Conservation (phyloP, 1,139 yeast genomes). For the Geotrichum cucujoidarum region DNA sequence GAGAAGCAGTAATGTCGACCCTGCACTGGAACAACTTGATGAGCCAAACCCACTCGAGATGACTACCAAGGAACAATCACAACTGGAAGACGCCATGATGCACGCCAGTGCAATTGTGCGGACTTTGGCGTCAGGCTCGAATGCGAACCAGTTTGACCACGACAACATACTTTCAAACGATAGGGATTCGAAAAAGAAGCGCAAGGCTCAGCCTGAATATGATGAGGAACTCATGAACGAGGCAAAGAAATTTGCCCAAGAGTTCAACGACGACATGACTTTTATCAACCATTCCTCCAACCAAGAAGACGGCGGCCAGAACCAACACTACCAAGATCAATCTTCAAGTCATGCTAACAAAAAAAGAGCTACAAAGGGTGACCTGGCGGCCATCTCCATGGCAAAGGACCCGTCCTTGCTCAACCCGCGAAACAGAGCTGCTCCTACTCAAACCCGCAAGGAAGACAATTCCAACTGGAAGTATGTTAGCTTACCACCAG, state of each 20-base stretch:
- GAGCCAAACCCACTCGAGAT: constrained; percentile 4
- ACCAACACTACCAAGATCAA: neutral
- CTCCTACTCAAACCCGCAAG: constrained; percentile 1
- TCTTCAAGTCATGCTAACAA: neutral
- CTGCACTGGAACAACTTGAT: constrained; percentile 14
- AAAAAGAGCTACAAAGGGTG: constrained; percentile 4
- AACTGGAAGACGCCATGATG: constrained; percentile 29
- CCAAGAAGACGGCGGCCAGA: neutral
- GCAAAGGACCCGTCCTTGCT: constrained; percentile 9
- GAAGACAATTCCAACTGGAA: constrained; percentile 5
- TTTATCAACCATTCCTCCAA: neutral
- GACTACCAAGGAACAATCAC: constrained; percentile 24
- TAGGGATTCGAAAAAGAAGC: constrained; percentile 1
- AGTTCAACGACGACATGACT: neutral
- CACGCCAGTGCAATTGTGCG: constrained; percentile 31
- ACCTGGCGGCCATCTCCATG: constrained; percentile 8
- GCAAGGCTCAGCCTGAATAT: neutral
- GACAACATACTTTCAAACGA: neutral
- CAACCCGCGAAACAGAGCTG: constrained; percentile 1
- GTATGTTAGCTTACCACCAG: constrained; percentile 2
- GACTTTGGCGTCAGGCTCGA: constrained; percentile 19
- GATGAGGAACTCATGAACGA: constrained; percentile 11
- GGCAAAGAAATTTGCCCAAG: constrained; percentile 5
- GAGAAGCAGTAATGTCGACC: constrained; percentile 15
- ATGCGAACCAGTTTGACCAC: neutral